A percentile compares a stretch with the other conserved stretches of the same genome.
Conservation (phyloP, 805 yeast genomes). For the Zygotorulaspora sp. region DNA sequence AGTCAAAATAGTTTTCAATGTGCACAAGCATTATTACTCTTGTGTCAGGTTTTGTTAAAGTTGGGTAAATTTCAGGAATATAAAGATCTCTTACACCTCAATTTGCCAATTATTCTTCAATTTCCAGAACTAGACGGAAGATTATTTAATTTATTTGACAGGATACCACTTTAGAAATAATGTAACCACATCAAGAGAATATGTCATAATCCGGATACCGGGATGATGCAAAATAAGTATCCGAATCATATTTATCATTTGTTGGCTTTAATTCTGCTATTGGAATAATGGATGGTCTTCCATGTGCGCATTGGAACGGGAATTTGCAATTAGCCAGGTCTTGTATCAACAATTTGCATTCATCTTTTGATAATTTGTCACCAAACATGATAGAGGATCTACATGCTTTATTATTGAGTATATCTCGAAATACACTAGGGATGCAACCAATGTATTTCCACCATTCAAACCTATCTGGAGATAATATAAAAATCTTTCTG, state of each 20-base stretch:
- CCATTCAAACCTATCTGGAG: conserved; percentile 31
- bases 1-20: conserved; percentile 44
- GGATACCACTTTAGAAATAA: too few species aligned
- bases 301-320: conserved; percentile 85
- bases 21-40: conserved; percentile 44
- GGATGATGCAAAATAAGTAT: too few species aligned
- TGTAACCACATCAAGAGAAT: too few species aligned
- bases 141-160: conserved; percentile 4
- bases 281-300: conserved; percentile 70
- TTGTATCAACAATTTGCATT: conserved; percentile 44
- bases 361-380: conserved; percentile 38
- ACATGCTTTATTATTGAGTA: conserved; percentile 61
- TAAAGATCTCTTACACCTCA: conserved; percentile 4
- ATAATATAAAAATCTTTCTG: neutral
- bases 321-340: conserved; percentile 45
- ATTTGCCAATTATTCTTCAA: conserved; percentile 11
- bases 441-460: conserved; percentile 39
- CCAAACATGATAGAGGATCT: conserved; percentile 72
- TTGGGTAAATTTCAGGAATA: conserved; percentile 41
- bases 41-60: conserved; percentile 43
- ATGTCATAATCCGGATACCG: conserved; percentile 8
- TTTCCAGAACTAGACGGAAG: conserved; percentile 8
- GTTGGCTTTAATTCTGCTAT: conserved; percentile 28
- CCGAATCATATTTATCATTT: too few species aligned
- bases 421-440: conserved; percentile 49